phyloP scores from a whole-genome alignment of 306 rosid genomes.

The Sechiopsis laciniata region DNA sequence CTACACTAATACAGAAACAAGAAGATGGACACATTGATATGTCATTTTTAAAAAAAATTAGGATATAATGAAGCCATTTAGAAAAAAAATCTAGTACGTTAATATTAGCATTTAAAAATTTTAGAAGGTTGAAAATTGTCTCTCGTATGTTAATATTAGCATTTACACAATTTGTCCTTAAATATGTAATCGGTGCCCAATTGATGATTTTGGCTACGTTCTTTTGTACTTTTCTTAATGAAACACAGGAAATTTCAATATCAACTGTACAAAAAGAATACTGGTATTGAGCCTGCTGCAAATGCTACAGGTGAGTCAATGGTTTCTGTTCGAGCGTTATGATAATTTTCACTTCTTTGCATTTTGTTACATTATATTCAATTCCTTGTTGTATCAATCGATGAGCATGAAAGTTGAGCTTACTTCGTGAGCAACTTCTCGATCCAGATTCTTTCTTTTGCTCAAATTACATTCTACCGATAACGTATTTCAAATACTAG shows the following conservation, averaged over 20 bases:
- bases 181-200: not conserved
- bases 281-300: constrained; percentile 25
- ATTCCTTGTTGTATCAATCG: not conserved
- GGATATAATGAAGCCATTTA: too few relatives aligned
- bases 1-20: too few relatives aligned
- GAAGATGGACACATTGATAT: too few relatives aligned
- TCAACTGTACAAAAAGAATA: constrained; percentile 23
- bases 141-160: not conserved
- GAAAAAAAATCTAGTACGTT: too few relatives aligned
- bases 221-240: not conserved
- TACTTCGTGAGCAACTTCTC: not conserved
- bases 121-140: too few relatives aligned
- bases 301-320: constrained; percentile 27
- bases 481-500: not conserved
- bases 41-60: too few relatives aligned
- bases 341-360: constrained; percentile 7
- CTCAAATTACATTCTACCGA: constrained; percentile 12
- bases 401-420: too few relatives aligned
- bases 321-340: not conserved
- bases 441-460: not conserved
- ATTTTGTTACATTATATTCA: not conserved
- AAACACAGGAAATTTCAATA: constrained; percentile 53
- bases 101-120: too few relatives aligned
- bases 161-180: not conserved
- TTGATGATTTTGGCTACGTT: not conserved